Evolutionary conservation across 1,284 basidiomycete species (phyloP), one percentile per base, ranked within the genome.

Genomic region (Ustilago xerochloae): DNA sequence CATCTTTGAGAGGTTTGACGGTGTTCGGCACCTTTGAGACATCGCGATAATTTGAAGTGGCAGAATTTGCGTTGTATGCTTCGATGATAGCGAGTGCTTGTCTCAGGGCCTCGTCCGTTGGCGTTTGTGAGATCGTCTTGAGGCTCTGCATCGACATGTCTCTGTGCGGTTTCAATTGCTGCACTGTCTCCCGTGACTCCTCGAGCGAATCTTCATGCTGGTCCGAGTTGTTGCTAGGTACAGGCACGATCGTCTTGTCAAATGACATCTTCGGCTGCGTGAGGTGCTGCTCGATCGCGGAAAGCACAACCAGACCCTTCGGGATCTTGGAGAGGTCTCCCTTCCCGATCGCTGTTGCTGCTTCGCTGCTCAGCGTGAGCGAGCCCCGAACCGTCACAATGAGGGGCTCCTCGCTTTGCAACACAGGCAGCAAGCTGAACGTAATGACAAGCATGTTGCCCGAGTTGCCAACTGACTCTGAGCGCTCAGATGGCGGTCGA

Each of bases 61-160:
- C n/a, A n/a, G n/a, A n/a, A n/a, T n/a, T n/a, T 26, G 58, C 60
- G 35, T 63, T 56, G 48, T 69, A 61, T 8, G 66, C 66, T 26
- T 56, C 51, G 20, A 69, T 69, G 47, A 69, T 55, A 1, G 60
- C 66, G 13, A 69, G 66, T 20, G 66, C 66, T 36, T 60, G 55
- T 2, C 60, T 50, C 18, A 68, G 46, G 28, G 63, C 29, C 45
- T 63, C 60, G 1, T 54, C 65, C 7, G 39, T 39, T 38, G n/a
- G 41, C 29, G 15, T 24, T 22, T 46, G 24, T 8, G 20, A n/a
- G 16, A 26, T 47, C 20, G 35, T 16, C 6, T n/a, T 29, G 8
- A 32, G 13, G 28, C 16, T 36, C 6, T 53, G 48, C 26, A 47
- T 38, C 22, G 12, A 36, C 9, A 32, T 22, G 8, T 15, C 18